These are phyloP conservation scores for Raffaelea deltoideospora DNA, from an alignment of 2,329 filamentous ascomycete species.

Conservation along the genomic window DNA sequence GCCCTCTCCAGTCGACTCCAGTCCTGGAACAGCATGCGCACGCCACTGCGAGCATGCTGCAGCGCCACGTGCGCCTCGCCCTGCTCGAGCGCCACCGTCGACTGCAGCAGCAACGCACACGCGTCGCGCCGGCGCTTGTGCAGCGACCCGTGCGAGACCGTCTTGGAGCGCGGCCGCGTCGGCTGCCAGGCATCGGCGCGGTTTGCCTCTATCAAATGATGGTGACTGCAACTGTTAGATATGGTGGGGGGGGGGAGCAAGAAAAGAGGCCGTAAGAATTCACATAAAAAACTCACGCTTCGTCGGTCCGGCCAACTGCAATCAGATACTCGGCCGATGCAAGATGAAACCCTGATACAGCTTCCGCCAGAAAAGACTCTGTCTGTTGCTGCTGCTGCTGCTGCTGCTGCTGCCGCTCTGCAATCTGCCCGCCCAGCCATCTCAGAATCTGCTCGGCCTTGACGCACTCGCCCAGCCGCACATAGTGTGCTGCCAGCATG, in stretches of 20 bases:
- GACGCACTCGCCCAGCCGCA: conserved; percentile 33
- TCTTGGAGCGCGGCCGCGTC: neutral
- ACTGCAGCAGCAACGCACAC: conserved; percentile 48
- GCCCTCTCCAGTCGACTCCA: conserved; percentile 36
- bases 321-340: conserved; percentile 62
- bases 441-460: conserved; percentile 39
- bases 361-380: conserved; percentile 18
- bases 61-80: conserved; percentile 46
- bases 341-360: conserved; percentile 45
- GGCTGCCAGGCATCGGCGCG: neutral
- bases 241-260: neutral
- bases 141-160: neutral
- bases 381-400: conserved; percentile 9
- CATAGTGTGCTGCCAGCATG: conserved; percentile 35
- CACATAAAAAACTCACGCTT: conserved; percentile 37
- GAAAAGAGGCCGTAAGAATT: no score
- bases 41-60: conserved; percentile 37
- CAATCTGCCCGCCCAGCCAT: conserved; percentile 35
- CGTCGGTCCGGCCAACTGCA: conserved; percentile 47
- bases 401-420: conserved; percentile 14
- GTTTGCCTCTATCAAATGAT: conserved; percentile 5
- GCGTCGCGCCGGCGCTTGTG: conserved; percentile 14
- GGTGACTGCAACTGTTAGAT: conserved; percentile 1
- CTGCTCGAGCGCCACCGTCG: conserved; percentile 46
- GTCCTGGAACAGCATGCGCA: conserved; percentile 39